A percentile compares a stretch with the other conserved stretches of the same genome.
These are phyloP conservation scores for Berberis thunbergii DNA, from an alignment of 164 flowering plant genomes.

Conservation along the genomic window DNA sequence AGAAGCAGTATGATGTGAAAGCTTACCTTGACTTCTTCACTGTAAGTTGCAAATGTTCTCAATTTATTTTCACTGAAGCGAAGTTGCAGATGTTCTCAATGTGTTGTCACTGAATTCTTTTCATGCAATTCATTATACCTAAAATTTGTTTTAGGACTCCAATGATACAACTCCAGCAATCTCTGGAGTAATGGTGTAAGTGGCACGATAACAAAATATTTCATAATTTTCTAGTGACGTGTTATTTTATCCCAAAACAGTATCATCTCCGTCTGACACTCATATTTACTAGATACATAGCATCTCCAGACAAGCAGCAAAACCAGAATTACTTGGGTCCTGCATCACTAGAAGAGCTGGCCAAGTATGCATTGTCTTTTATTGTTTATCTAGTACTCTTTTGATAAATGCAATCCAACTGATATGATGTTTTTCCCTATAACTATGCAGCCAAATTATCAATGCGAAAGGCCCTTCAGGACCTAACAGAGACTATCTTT, in stretches of 20 bases:
- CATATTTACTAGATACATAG: conserved; percentile 47
- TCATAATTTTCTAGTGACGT: background rate
- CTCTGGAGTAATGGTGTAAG: conserved; percentile 83
- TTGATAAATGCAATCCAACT: background rate
- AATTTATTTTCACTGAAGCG: no score
- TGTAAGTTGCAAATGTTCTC: conserved; percentile 32
- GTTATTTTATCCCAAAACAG: background rate
- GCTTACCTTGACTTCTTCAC: conserved; percentile 72
- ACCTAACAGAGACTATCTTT: conserved; percentile 90
- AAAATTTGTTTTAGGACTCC: conserved; percentile 41
- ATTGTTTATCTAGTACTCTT: background rate
- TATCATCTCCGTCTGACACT: no score
- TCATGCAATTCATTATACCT: background rate
- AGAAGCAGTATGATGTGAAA: conserved; percentile 89
- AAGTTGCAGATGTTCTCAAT: no score
- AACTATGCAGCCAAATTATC: conserved; percentile 60
- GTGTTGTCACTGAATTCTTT: background rate
- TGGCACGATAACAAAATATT: conserved; percentile 6
- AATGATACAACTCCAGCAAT: conserved; percentile 43
- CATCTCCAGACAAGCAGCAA: conserved; percentile 62
- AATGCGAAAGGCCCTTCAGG: conserved; percentile 92
- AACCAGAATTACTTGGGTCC: conserved; percentile 84
- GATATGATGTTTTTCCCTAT: background rate
- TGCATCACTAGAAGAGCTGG: conserved; percentile 79
- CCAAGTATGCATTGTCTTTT: conserved; percentile 40